Conservation (phyloP, 257 asterid genomes). For the Asclepias syriaca region DNA sequence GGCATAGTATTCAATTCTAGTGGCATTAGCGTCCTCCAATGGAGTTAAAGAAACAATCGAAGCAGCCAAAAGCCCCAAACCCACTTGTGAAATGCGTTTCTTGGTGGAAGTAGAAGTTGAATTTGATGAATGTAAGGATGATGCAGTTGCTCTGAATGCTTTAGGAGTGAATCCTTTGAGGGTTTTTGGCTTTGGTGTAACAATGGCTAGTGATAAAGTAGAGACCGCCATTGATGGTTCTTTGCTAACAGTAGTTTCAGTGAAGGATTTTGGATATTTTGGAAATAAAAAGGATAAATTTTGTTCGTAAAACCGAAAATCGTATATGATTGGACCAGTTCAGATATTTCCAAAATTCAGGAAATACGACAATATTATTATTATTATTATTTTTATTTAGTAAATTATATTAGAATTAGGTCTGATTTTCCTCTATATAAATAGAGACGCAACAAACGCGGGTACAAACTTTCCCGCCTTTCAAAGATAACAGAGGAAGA, state of each 20-base stretch:
- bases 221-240: constrained; percentile 47
- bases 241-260: neutral
- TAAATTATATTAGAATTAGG: no score
- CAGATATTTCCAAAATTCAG: no score
- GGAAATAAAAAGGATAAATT: neutral
- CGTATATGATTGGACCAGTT: neutral
- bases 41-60: constrained; percentile 57
- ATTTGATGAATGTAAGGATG: constrained; percentile 11
- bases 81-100: constrained; percentile 46
- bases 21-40: constrained; percentile 66
- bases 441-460: neutral
- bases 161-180: constrained; percentile 12
- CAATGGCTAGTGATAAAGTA: constrained; percentile 38
- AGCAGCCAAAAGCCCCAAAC: constrained; percentile 68
- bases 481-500: neutral
- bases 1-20: constrained; percentile 81
- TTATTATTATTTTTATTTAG: no score
- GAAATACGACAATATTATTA: no score
- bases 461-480: neutral
- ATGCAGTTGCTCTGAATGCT: constrained; percentile 33
- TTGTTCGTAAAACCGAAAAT: neutral
- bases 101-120: constrained; percentile 19
- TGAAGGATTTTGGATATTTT: constrained; percentile 9
- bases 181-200: constrained; percentile 36
- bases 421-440: no score